A percentile compares a stretch with the other conserved stretches of the same genome.
Conservation (phyloP, 2,329 filamentous ascomycete species). For the Davidsoniella eucalypti region DNA sequence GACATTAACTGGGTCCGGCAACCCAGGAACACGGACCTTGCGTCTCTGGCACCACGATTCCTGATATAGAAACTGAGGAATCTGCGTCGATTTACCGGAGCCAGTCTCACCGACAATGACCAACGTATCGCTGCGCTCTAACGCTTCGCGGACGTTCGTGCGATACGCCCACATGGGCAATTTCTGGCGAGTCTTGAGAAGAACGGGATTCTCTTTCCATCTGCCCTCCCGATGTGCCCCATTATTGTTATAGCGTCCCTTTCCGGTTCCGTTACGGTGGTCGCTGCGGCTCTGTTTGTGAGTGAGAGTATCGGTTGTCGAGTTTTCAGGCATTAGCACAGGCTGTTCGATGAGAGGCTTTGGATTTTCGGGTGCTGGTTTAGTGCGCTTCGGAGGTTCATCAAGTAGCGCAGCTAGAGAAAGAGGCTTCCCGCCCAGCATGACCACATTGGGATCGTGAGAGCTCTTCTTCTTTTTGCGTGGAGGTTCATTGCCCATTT, state of each 20-base stretch:
- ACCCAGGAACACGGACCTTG: conserved; percentile 23
- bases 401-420: conserved; percentile 33
- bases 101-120: conserved; percentile 87
- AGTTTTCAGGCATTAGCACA: background rate
- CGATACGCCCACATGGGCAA: conserved; percentile 70
- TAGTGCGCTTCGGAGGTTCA: conserved; percentile 17
- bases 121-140: conserved; percentile 53
- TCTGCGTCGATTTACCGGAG: conserved; percentile 91
- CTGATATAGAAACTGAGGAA: conserved; percentile 70
- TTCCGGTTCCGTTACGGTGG: background rate
- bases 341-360: conserved; percentile 25
- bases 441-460: conserved; percentile 23
- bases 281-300: background rate
- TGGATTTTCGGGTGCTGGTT: conserved; percentile 16
- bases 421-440: conserved; percentile 31
- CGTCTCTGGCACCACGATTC: conserved; percentile 63
- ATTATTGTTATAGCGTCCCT: background rate
- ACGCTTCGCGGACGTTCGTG: conserved; percentile 47
- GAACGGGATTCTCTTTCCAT: conserved; percentile 18
- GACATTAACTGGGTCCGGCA: conserved; percentile 30
- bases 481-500: conserved; percentile 15
- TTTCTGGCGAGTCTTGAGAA: conserved; percentile 38
- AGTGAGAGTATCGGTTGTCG: background rate
- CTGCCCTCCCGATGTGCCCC: background rate
- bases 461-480: conserved; percentile 24